These are phyloP conservation scores for Talaromyces pinophilus DNA, from an alignment of 2,329 filamentous ascomycete species.

Conservation along the genomic window DNA sequence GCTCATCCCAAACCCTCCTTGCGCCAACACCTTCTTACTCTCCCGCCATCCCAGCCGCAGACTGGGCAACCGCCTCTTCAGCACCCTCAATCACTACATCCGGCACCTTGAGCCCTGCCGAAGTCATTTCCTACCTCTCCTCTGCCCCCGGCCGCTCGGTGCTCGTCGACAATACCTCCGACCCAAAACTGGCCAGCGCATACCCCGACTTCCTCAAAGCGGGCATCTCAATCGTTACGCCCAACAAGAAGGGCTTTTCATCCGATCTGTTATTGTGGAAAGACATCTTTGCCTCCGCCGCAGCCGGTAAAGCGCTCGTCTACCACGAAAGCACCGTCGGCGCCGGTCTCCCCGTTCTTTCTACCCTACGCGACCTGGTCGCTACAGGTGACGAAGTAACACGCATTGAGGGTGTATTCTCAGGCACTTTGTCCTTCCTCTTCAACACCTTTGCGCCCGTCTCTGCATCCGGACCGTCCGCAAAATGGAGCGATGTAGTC, in stretches of 20 bases:
- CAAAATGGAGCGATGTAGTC: constrained; percentile 88
- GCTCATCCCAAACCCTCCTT: constrained; percentile 80
- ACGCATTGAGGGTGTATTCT: constrained; percentile 96
- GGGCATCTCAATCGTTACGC: constrained; percentile 89
- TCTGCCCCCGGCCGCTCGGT: constrained; percentile 76
- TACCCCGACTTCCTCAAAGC: constrained; percentile 80
- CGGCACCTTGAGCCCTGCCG: constrained; percentile 59
- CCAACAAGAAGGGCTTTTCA: constrained; percentile 98
- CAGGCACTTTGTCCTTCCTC: constrained; percentile 94
- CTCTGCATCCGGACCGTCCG: constrained; percentile 56
- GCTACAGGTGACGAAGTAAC: constrained; percentile 89
- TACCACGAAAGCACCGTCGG: constrained; percentile 97
- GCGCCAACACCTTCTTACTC: constrained; percentile 67
- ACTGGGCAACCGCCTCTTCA: constrained; percentile 61
- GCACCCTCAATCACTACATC: constrained; percentile 58
- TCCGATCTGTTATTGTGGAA: constrained; percentile 79
- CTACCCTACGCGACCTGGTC: constrained; percentile 89
- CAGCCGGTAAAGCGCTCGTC: constrained; percentile 66
- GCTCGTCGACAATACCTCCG: constrained; percentile 94
- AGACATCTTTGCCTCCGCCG: constrained; percentile 76
- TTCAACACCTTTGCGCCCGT: constrained; percentile 96
- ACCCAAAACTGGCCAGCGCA: constrained; percentile 75
- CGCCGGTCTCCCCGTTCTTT: constrained; percentile 89
- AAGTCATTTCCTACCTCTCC: constrained; percentile 76
- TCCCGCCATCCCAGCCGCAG: constrained; percentile 60